Percentiles rank a stretch among this genome's conserved stretches.
phyloP scores from a whole-genome alignment of 2,329 filamentous ascomycete genomes.

The Metarhizium robertsii region DNA sequence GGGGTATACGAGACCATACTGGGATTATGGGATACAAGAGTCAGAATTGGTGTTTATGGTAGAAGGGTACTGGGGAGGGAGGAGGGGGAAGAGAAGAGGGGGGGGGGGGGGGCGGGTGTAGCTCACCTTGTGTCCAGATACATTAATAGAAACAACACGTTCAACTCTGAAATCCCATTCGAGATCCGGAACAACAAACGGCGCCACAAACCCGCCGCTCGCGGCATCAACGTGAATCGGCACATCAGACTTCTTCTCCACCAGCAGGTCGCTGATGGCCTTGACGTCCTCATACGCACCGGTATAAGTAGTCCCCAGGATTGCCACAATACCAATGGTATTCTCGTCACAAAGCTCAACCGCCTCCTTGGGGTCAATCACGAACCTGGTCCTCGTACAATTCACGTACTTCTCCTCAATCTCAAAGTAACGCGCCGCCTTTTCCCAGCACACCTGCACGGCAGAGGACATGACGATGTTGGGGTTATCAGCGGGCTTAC shows the following conservation, averaged over 20 bases:
- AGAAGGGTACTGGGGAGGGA: neutral
- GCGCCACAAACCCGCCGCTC: conserved; percentile 84
- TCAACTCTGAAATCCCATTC: conserved; percentile 88
- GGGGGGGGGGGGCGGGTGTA: no score
- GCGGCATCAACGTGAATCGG: conserved; percentile 94
- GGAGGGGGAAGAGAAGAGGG: no score
- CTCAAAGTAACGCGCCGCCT: conserved; percentile 82
- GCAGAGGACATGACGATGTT: conserved; percentile 96
- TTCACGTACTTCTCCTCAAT: conserved; percentile 78
- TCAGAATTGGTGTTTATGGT: neutral
- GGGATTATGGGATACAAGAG: neutral
- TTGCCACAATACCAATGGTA: conserved; percentile 84
- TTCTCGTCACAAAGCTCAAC: conserved; percentile 35
- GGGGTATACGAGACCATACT: conserved; percentile 65
- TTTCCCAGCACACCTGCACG: conserved; percentile 97
- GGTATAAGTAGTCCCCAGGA: conserved; percentile 89
- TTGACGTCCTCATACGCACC: conserved; percentile 94
- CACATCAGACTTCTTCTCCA: conserved; percentile 64
- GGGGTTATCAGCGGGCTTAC: conserved; percentile 69
- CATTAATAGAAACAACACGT: conserved; percentile 88
- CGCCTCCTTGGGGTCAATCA: conserved; percentile 54
- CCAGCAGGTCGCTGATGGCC: conserved; percentile 77
- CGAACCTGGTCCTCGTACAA: conserved; percentile 51
- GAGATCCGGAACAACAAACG: conserved; percentile 76
- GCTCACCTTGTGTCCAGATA: conserved; percentile 76